phyloP scores from a whole-genome alignment of 176 grass and related monocot species.

The sorghum (Sorghum bicolor) region DNA sequence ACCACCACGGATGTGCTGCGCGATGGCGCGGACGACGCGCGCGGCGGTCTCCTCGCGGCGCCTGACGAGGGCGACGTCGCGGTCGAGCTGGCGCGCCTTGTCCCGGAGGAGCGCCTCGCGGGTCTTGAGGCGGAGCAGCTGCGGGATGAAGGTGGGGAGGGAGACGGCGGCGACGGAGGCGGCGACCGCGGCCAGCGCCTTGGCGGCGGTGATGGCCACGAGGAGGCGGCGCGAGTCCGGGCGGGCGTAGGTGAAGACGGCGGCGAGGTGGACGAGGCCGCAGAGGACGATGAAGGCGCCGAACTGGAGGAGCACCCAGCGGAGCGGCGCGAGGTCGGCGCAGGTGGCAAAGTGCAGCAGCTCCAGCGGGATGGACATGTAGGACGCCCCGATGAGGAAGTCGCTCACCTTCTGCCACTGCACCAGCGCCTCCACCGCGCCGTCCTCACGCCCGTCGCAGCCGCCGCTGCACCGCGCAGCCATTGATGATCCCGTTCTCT shows the following conservation, averaged over 20 bases:
- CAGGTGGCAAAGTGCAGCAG: constrained; percentile 5
- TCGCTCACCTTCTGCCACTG: constrained; percentile 20
- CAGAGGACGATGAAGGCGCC: constrained; percentile 42
- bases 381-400: background rate
- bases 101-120: constrained; percentile 51
- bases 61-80: constrained; percentile 50
- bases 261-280: constrained; percentile 49
- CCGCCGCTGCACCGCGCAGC: background rate
- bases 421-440: constrained; percentile 6
- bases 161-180: constrained; percentile 53
- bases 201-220: constrained; percentile 45
- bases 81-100: constrained; percentile 56
- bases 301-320: constrained; percentile 4
- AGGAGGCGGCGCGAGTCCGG: constrained; percentile 50
- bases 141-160: constrained; percentile 58
- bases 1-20: constrained; percentile 30
- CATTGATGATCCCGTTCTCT: background rate
- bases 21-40: constrained; percentile 57
- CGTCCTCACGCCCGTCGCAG: background rate
- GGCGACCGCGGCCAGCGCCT: constrained; percentile 51
- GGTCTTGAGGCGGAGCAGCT: constrained; percentile 59
- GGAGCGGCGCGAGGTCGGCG: constrained; percentile 3
- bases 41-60: constrained; percentile 54
- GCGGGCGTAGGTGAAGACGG: constrained; percentile 46
- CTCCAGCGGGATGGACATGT: constrained; percentile 1